These are phyloP conservation scores for Phlebiopsis flavidoalba DNA, from an alignment of 768 basidiomycete species.

Conservation along the genomic window DNA sequence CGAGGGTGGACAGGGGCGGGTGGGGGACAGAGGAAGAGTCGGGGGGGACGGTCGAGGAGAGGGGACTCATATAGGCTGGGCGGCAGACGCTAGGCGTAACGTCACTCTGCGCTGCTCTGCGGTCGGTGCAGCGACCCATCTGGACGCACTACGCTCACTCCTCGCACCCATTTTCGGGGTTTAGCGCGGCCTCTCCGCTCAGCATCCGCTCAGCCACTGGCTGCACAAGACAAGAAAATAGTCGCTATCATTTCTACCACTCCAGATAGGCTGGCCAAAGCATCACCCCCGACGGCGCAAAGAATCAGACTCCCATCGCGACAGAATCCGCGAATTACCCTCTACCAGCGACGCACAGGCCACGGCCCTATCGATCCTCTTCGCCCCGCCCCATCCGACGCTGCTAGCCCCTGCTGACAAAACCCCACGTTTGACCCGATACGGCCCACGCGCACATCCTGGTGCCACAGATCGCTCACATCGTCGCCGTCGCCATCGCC, in stretches of 20 bases:
- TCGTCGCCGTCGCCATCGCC: background rate
- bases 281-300: background rate
- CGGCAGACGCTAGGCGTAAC: background rate
- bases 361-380: background rate
- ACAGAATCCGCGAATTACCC: conserved; percentile 1
- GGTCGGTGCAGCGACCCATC: background rate
- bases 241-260: background rate
- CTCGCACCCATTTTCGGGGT: background rate
- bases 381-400: background rate
- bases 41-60: background rate
- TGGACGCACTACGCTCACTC: background rate
- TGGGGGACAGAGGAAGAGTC: background rate
- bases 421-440: background rate
- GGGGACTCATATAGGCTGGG: background rate
- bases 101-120: background rate
- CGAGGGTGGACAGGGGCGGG: background rate
- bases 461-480: background rate
- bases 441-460: too few relatives aligned
- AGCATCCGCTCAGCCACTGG: background rate
- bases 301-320: background rate
- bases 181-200: conserved; percentile 7
- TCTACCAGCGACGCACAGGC: conserved; percentile 1
- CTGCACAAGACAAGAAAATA: background rate
- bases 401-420: background rate
- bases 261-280: background rate